Evolutionary conservation across 2,329 filamentous ascomycete species (phyloP), one percentile per base, ranked within the genome.

Genomic region (Epichloe brachyelytri): DNA sequence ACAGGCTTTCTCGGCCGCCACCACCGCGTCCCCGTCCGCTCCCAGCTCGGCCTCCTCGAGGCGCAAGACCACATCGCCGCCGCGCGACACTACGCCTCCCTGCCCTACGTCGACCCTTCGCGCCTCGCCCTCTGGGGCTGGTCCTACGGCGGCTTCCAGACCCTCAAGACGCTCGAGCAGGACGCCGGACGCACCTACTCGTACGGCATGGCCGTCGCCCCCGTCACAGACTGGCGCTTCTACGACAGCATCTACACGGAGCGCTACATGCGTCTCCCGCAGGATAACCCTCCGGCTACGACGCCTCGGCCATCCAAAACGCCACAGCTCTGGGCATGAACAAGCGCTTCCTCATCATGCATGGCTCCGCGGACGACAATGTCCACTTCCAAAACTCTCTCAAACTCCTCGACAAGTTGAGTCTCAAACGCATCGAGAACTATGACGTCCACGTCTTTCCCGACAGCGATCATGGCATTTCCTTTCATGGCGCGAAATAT

Each of bases 371-470:
- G 7, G 93, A 98, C 62, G 93, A 98, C 68, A 98, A 98, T 61
- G 93, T 98, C 12, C 94, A 98, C 66, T 82, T 95, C 68, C 94
- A 98, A 68, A 97, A 95, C 67, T 89, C 90, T 0, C 77, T 97
- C 52, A 86, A 83, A 1, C 70, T 98, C 55, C 74, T 98, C 45
- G 94, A 98, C 65, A 84, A 83, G 59, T 75, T 98, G 43, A 88
- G 98, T 69, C 62, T 95, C 49, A 83, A 75, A 1, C 79, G 81
- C 12, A 79, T 96, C 3, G 83, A 91, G 66, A 98, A 98, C 62
- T 98, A 97, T 61, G 93, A 98, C 63, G 82, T 98, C 12, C 91
- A 97, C 65, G 82, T 97, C 51, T 98, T 95, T 69, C 93, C 93
- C 0, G 93, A 98, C 65, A 94, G 87, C 50, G 89, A 98, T 69